These are phyloP conservation scores for Umbilicaria muhlenbergii DNA, from an alignment of 495 filamentous ascomycete species.

Conservation along the genomic window DNA sequence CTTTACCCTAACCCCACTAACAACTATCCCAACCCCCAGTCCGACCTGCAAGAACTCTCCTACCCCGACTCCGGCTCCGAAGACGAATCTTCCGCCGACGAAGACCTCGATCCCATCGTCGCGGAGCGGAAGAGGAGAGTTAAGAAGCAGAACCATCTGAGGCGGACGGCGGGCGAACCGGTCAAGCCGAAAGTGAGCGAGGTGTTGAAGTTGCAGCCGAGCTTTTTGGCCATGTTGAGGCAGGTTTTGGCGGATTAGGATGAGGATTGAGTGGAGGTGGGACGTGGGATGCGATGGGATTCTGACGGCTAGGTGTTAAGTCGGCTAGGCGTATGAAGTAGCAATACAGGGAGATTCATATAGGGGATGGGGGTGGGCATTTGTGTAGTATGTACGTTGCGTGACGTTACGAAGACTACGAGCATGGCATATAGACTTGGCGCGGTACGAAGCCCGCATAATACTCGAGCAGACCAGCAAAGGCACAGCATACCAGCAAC, in stretches of 20 bases:
- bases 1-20: background rate
- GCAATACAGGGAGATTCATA: no score
- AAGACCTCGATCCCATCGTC: slow-evolving; percentile 70
- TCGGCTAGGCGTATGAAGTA: no score
- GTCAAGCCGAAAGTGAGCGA: slow-evolving; percentile 68
- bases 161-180: slow-evolving; percentile 78
- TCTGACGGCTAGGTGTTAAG: no score
- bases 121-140: slow-evolving; percentile 63
- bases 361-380: no score
- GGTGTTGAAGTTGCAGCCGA: slow-evolving; percentile 57
- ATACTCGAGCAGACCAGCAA: no score
- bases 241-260: slow-evolving; percentile 63
- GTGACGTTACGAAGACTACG: no score
- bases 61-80: slow-evolving; percentile 59
- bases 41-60: slow-evolving; percentile 66
- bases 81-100: slow-evolving; percentile 59
- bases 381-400: no score
- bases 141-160: slow-evolving; percentile 61
- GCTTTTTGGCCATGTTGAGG: slow-evolving; percentile 74
- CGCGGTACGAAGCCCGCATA: no score
- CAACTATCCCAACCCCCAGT: slow-evolving; percentile 18
- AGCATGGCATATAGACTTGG: no score
- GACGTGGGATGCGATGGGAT: no score
- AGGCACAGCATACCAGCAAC: no score
- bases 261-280: no score